Conservation (phyloP, 1,284 basidiomycete genomes). For the Takashimella tepidaria region DNA sequence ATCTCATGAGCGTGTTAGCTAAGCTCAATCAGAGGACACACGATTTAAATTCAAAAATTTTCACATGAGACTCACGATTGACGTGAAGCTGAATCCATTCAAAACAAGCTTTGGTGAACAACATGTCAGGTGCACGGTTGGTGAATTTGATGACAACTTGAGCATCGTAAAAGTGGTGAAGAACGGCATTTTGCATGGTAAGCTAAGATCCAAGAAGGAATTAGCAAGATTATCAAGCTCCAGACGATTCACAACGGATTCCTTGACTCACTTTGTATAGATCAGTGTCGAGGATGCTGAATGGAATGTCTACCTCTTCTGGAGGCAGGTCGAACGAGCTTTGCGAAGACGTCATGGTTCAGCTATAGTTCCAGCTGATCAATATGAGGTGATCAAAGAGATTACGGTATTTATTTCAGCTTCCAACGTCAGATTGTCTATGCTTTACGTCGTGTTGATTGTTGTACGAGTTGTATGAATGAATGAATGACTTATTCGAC, state of each 20-base stretch:
- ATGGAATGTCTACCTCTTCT: slow-evolving; percentile 44
- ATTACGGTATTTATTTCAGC: no score
- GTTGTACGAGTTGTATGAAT: no score
- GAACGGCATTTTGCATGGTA: slow-evolving; percentile 94
- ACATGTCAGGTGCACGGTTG: slow-evolving; percentile 66
- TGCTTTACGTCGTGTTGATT: no score
- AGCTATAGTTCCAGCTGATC: no score
- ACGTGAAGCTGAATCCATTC: slow-evolving; percentile 63
- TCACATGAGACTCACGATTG: slow-evolving; percentile 55
- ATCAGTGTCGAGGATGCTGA: slow-evolving; percentile 87
- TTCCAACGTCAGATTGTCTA: no score
- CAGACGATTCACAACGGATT: neutral
- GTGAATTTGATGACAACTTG: slow-evolving; percentile 68
- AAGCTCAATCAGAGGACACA: neutral
- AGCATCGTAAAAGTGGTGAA: slow-evolving; percentile 69
- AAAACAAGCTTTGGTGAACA: slow-evolving; percentile 66
- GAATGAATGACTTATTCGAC: no score
- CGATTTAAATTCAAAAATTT: neutral
- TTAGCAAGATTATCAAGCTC: neutral
- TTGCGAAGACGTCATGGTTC: slow-evolving; percentile 1
- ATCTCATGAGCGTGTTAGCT: no score
- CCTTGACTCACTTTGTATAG: slow-evolving; percentile 72
- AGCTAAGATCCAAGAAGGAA: slow-evolving; percentile 53
- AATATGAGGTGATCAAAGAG: no score
- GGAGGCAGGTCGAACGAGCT: slow-evolving; percentile 4